Base-by-base conservation (phyloP, 495 filamentous ascomycete species). In the Annulohypoxylon bovei region DNA sequence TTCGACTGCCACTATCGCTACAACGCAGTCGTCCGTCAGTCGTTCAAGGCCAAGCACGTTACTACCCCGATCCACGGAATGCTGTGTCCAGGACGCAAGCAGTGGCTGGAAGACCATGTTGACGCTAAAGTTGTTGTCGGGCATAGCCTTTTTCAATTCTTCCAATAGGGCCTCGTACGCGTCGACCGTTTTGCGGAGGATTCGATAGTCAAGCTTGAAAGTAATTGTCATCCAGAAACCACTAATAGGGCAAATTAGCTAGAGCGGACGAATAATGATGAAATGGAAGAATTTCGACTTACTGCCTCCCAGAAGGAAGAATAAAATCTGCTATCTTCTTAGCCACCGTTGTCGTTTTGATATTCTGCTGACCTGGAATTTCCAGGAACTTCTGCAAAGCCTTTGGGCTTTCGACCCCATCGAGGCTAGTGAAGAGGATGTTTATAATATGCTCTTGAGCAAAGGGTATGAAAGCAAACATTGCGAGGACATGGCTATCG, bases 31-130 rank as follows among this genome's bases (percentile, higher is more conserved):
- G 0, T 79, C 80, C 12, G 79, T 64, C 0, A 80, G 71, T 0
- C 70, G 62, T 4, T 82, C 76, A 0, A 89, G 70, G 0, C 87
- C 87, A 7, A 90, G 76, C 9, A 85, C 78, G 63, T 89, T 89
- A 1, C 85, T 86, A 4, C 87, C 86, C 22, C 75, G 77, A 23
- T 78, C 79, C 8, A 71, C 68, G 69, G 83, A 83, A 28, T 82
- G 77, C 8, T 79, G 70, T 8, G 79, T 77, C 40, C 81, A 81
- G 8, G 76, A 69, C 27, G 59, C 74, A 4, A 81, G 80, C 28
- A 88, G 76, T 5, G 79, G 84, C 65, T 88, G 86, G 63, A 85
- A 80, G 33, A 85, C 72, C 27, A 84, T 71, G 1, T 81, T 80
- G 0, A 83, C 81, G 22, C 76, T 57, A 23, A 84, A 75, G 28